A percentile compares a stretch with the other conserved stretches of the same genome.
Evolutionary conservation across 768 basidiomycete genomes (phyloP).

Genomic region (Agaricus subrufescens): DNA sequence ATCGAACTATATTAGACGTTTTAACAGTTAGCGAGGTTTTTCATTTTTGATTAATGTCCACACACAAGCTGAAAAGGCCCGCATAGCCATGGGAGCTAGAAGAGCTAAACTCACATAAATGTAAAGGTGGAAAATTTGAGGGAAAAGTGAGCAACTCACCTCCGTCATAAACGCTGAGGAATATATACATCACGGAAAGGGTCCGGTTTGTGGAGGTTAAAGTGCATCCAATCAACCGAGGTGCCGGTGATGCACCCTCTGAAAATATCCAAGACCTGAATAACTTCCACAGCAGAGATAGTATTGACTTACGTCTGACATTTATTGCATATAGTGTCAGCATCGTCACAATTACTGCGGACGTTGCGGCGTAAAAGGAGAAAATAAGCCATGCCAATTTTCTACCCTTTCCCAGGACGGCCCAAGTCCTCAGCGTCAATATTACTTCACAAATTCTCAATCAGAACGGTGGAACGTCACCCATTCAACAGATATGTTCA

Average conservation of each 20-base stretch:
- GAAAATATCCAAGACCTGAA: background rate
- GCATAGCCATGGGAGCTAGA: background rate
- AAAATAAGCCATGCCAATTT: background rate
- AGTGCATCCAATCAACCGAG: constrained; percentile 1
- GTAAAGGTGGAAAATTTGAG: background rate
- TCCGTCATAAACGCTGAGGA: constrained; percentile 1
- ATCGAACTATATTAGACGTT: background rate
- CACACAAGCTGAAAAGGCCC: constrained; percentile 1
- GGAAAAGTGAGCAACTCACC: background rate
- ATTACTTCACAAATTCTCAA: background rate
- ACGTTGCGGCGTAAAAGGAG: background rate
- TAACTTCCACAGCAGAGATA: too few species aligned
- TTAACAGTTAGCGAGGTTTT: background rate
- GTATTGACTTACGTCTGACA: background rate
- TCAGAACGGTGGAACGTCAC: background rate
- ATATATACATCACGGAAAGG: background rate
- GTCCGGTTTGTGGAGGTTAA: background rate
- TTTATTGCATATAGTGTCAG: background rate
- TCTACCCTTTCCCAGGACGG: background rate
- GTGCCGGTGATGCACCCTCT: background rate
- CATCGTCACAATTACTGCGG: background rate
- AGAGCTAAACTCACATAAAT: background rate
- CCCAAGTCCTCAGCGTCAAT: constrained; percentile 8
- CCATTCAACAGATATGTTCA: background rate
- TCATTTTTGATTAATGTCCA: background rate